A percentile compares a stretch with the other conserved stretches of the same genome.
Evolutionary conservation across 2,329 filamentous ascomycete genomes (phyloP).

Genomic region (Diaporthe capsici): DNA sequence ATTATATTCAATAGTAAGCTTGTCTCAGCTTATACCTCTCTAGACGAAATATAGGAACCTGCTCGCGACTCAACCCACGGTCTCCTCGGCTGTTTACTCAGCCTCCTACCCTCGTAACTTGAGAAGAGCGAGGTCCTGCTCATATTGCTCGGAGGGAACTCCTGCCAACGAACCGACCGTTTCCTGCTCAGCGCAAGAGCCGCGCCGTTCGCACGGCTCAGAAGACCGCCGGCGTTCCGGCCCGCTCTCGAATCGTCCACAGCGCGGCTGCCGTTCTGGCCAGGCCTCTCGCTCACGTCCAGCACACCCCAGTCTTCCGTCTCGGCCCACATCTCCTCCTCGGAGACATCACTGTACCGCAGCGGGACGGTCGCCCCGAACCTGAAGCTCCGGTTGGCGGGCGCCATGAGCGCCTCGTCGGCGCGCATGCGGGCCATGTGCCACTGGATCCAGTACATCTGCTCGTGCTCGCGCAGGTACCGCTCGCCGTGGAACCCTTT

Average conservation of each 20-base stretch:
- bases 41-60: constrained; percentile 35
- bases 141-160: constrained; percentile 42
- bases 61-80: constrained; percentile 41
- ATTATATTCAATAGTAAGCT: background rate
- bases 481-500: constrained; percentile 71
- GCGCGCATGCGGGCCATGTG: constrained; percentile 50
- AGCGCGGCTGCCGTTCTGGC: constrained; percentile 3
- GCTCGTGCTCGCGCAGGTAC: constrained; percentile 73
- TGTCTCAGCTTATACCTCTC: constrained; percentile 15
- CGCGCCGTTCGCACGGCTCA: constrained; percentile 19
- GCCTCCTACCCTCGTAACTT: constrained; percentile 39
- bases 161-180: constrained; percentile 40
- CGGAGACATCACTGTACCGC: constrained; percentile 44
- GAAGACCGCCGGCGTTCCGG: background rate
- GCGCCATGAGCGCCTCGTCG: constrained; percentile 39
- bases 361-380: constrained; percentile 44
- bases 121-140: constrained; percentile 32
- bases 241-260: constrained; percentile 22
- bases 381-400: constrained; percentile 42
- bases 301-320: constrained; percentile 44
- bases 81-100: constrained; percentile 39
- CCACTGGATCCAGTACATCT: constrained; percentile 68
- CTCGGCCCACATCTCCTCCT: constrained; percentile 44
- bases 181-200: constrained; percentile 35
- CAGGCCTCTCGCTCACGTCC: constrained; percentile 39